These are phyloP conservation scores for Teratosphaeria gauchensis DNA, from an alignment of 2,329 filamentous ascomycete genomes.

Conservation along the genomic window DNA sequence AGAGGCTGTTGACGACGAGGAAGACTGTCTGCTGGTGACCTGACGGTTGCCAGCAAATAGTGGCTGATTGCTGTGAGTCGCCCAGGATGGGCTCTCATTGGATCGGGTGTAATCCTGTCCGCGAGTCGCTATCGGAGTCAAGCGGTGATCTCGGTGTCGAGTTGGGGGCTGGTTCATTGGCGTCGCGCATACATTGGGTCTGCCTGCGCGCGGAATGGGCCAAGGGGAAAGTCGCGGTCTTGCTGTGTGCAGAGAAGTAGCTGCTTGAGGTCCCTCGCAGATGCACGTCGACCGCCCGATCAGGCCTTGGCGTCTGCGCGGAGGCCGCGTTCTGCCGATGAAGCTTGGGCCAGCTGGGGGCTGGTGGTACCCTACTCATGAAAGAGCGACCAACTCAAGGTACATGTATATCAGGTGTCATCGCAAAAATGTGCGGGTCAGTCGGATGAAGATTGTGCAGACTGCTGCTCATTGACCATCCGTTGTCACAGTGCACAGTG, in stretches of 20 bases:
- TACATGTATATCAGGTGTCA: too few relatives aligned
- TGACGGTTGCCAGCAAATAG: slow-evolving; percentile 41
- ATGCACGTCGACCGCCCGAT: neutral
- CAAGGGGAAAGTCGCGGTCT: neutral
- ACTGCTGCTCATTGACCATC: too few relatives aligned
- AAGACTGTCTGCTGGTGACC: slow-evolving; percentile 44
- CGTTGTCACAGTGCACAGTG: too few relatives aligned
- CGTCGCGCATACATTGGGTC: slow-evolving; percentile 22
- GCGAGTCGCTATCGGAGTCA: slow-evolving; percentile 38
- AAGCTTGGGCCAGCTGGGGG: neutral
- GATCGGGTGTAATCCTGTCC: neutral
- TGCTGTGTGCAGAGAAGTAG: neutral
- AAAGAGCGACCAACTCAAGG: too few relatives aligned
- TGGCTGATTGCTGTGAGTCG: slow-evolving; percentile 42
- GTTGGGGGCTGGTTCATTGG: slow-evolving; percentile 47
- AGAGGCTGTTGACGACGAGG: slow-evolving; percentile 45
- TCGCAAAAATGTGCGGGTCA: too few relatives aligned
- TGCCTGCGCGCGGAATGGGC: slow-evolving; percentile 1
- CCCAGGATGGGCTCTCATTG: slow-evolving; percentile 41
- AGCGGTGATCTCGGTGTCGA: slow-evolving; percentile 30
- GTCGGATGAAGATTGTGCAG: too few relatives aligned
- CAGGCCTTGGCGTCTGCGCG: neutral
- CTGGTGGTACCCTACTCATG: neutral
- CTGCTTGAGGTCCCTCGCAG: neutral
- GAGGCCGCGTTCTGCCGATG: neutral